Percentiles rank a stretch among this genome's conserved stretches.
These are phyloP conservation scores for Hyaloscypha finlandica DNA, from an alignment of 495 filamentous ascomycete genomes.

Conservation along the genomic window DNA sequence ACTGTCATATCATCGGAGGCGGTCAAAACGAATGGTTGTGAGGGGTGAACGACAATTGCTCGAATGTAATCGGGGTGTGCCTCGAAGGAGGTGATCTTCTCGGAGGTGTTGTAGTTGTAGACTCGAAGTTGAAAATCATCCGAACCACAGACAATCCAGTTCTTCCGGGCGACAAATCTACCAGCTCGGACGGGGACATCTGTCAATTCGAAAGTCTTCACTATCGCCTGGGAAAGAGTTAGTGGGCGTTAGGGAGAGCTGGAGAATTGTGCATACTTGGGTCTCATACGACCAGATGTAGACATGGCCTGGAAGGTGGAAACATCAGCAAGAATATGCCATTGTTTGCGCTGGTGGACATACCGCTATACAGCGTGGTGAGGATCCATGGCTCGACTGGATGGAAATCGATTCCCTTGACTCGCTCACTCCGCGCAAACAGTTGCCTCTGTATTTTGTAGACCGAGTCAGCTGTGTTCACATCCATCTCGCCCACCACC, in stretches of 20 bases:
- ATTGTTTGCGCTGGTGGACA: slow-evolving; percentile 32
- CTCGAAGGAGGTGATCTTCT: slow-evolving; percentile 98
- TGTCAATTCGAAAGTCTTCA: slow-evolving; percentile 99
- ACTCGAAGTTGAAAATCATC: slow-evolving; percentile 97
- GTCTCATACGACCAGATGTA: slow-evolving; percentile 99
- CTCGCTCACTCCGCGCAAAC: slow-evolving; percentile 83
- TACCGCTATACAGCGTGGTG: slow-evolving; percentile 94
- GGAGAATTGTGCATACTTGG: slow-evolving; percentile 54
- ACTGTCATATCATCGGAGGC: slow-evolving; percentile 99
- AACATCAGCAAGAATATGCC: slow-evolving; percentile 23
- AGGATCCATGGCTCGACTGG: slow-evolving; percentile 97
- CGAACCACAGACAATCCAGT: slow-evolving; percentile 98
- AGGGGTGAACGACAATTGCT: slow-evolving; percentile 95
- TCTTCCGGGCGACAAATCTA: slow-evolving; percentile 95
- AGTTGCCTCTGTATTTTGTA: slow-evolving; percentile 65
- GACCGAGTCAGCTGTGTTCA: slow-evolving; percentile 27
- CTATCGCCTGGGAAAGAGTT: slow-evolving; percentile 64
- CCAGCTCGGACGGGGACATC: slow-evolving; percentile 98
- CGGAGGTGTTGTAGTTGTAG: slow-evolving; percentile 99
- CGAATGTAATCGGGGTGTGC: slow-evolving; percentile 99
- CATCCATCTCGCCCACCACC: slow-evolving; percentile 28
- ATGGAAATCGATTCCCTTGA: slow-evolving; percentile 98
- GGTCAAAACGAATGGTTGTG: slow-evolving; percentile 93
- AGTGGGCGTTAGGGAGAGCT: neutral
- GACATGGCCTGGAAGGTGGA: slow-evolving; percentile 70